Base-by-base conservation (phyloP, 371 early-diverging fungal species). In the Mortierella sp. region DNA sequence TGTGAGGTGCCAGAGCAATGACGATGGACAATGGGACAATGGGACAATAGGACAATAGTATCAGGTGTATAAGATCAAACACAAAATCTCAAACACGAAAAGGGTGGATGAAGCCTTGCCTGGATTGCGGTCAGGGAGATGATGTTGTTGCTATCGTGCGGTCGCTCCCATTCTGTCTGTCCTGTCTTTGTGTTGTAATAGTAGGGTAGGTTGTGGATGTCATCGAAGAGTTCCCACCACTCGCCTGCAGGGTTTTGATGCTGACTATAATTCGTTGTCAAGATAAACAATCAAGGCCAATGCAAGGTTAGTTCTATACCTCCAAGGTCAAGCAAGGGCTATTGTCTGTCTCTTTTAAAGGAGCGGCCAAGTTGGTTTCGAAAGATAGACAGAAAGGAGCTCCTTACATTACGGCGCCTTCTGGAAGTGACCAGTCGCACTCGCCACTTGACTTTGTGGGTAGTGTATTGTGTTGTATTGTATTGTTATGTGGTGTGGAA, bases 211-310 rank as follows among this genome's bases (percentile, higher is more conserved):
- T 94, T 92, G 75, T 95, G 92, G 58, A 92, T 90, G 48, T 97
- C 95, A 88, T 98, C 98, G 83, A 94, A 94, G 51, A 98, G 91
- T 89, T 98, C 97, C 98, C 98, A 98, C 97, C 98, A 99, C 81
- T 98, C 98, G 77, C 94, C 94, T 48, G 91, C 91, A 27, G 95
- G 95, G 76, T 89, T 84, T 72, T 87, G 91, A 44, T 90, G 91
- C n/a, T 89, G 87, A 43, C 94, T 93, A 46, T 16, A 48, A n/a
- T 51, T 51, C 21, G 4, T 58, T 21, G 18, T 21, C 11, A 46
- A 70, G 48, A 0, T 56, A 38, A 16, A 70, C n/a, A 56, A 60
- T 38, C 35, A 14, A 14, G 48, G 14, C 12, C 48, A 46, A 27
- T 14, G 65, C 16, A 29, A 43, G 18, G 29, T 65, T 51, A 73